A percentile compares a stretch with the other conserved stretches of the same genome.
Conservation (phyloP, 805 yeast genomes). For the Debaryomyces hansenii region DNA sequence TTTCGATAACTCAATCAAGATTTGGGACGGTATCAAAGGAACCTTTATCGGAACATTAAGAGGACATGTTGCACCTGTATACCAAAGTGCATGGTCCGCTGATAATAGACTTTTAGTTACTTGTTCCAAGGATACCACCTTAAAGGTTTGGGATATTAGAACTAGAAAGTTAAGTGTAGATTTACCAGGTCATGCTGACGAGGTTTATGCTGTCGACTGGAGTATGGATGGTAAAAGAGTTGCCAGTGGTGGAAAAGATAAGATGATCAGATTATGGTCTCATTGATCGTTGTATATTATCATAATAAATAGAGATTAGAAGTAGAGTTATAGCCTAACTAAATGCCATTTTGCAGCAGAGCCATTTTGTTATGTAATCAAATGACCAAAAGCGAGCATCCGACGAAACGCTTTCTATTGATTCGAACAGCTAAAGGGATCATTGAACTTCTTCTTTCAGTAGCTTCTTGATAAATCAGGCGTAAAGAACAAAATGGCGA, state of each 20-base stretch:
- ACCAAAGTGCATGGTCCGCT: conserved; percentile 97
- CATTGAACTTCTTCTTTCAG: neutral
- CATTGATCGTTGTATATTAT: conserved; percentile 35
- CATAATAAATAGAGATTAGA: neutral
- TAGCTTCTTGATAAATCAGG: neutral
- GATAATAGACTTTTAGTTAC: conserved; percentile 89
- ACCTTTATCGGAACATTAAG: conserved; percentile 85
- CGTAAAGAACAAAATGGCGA: conserved; percentile 55
- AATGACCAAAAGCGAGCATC: neutral
- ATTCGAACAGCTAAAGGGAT: neutral
- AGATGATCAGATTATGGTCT: conserved; percentile 93
- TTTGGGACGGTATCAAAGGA: conserved; percentile 96
- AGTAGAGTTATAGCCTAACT: neutral
- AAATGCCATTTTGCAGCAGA: neutral
- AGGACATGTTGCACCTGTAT: conserved; percentile 97
- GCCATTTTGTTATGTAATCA: neutral
- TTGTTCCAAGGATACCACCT: conserved; percentile 93
- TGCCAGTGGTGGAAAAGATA: conserved; percentile 98
- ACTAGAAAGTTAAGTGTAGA: conserved; percentile 83
- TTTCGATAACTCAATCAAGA: conserved; percentile 90
- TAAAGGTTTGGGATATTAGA: conserved; percentile 94
- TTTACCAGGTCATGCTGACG: conserved; percentile 94
- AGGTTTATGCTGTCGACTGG: conserved; percentile 97
- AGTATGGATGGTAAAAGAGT: conserved; percentile 91
- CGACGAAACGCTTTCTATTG: neutral